Conservation (phyloP, 169 alveolate species). For the Perkinsus chesapeaki region DNA sequence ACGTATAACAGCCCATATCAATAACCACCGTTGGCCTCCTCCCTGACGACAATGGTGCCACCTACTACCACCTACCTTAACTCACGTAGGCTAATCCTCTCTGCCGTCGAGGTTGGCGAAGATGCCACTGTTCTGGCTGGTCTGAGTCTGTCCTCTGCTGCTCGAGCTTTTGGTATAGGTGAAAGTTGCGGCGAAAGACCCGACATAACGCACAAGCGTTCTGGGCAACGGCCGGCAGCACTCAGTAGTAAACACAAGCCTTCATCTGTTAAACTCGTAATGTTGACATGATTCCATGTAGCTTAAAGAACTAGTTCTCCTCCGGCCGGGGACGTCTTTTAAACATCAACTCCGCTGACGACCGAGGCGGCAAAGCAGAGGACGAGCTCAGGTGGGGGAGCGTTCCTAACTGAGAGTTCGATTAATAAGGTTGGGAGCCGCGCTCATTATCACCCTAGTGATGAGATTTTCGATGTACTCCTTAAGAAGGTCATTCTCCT, state of each 20-base stretch:
- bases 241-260: too few species aligned
- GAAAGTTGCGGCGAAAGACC: background rate
- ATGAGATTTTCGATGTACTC: background rate
- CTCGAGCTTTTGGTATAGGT: background rate
- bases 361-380: too few species aligned
- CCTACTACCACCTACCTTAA: background rate
- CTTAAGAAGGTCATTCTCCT: background rate
- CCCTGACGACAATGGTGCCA: background rate
- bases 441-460: background rate
- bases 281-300: too few species aligned
- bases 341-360: too few species aligned
- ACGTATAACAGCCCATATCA: background rate
- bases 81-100: background rate
- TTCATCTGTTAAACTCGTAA: too few species aligned
- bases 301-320: too few species aligned
- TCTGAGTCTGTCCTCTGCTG: background rate
- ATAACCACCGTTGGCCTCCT: background rate
- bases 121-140: background rate
- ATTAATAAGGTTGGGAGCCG: too few species aligned
- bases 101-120: background rate
- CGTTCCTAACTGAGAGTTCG: too few species aligned
- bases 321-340: too few species aligned
- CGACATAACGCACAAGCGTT: background rate
- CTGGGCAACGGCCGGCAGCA: background rate
- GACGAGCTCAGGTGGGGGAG: too few species aligned